phyloP scores from a whole-genome alignment of 345 rosid species.

The Eucalyptus marginata region DNA sequence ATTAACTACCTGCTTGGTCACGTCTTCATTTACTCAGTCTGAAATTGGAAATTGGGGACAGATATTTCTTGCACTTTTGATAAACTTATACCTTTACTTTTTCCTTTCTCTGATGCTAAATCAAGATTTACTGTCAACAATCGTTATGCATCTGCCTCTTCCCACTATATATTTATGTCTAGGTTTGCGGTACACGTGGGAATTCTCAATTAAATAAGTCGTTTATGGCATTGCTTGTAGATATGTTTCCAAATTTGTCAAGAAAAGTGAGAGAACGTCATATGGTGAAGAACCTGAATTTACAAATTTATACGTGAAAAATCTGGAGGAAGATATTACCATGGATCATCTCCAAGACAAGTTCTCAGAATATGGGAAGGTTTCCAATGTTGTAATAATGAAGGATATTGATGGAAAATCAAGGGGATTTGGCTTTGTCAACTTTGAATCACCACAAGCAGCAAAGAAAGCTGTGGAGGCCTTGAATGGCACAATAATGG shows the following conservation, averaged over 20 bases:
- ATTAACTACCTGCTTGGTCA: neutral
- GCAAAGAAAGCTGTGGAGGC: constrained; percentile 47
- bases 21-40: neutral
- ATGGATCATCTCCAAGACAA: constrained; percentile 29
- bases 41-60: neutral
- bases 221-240: constrained; percentile 5
- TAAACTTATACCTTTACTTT: neutral
- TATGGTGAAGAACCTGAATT: constrained; percentile 12
- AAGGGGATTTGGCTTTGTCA: constrained; percentile 70
- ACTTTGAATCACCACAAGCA: constrained; percentile 37
- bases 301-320: constrained; percentile 58
- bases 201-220: neutral
- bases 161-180: neutral
- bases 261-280: constrained; percentile 30
- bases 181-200: neutral
- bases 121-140: neutral
- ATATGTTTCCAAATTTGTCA: constrained; percentile 40
- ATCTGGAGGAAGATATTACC: constrained; percentile 25
- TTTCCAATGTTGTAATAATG: constrained; percentile 42
- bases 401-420: constrained; percentile 45
- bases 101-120: neutral
- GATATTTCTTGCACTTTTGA: neutral
- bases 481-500: constrained; percentile 30
- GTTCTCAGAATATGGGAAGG: constrained; percentile 51
- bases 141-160: neutral